Evolutionary conservation across 768 basidiomycete genomes (phyloP).

Genomic region (Hericium coralloides): DNA sequence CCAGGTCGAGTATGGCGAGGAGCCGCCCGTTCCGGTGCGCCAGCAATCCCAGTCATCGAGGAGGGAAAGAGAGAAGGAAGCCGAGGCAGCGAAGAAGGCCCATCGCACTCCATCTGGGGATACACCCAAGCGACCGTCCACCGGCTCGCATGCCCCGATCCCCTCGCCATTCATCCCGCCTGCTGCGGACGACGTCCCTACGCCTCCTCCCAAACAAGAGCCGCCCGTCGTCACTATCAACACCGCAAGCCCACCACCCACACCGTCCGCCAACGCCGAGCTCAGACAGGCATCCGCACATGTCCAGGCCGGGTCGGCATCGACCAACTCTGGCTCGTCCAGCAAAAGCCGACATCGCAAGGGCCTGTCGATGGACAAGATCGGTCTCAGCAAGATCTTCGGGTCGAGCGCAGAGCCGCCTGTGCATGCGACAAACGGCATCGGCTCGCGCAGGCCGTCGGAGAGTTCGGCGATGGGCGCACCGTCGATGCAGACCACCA

Average conservation of each 20-base stretch:
- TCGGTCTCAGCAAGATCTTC: constrained; percentile 72
- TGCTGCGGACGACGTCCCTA: not conserved
- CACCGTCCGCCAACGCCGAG: constrained; percentile 9
- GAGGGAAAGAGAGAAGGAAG: not conserved
- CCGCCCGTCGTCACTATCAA: constrained; percentile 24
- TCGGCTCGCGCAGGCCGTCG: constrained; percentile 32
- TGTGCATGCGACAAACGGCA: constrained; percentile 22
- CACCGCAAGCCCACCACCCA: constrained; percentile 22
- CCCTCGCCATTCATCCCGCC: constrained; percentile 4
- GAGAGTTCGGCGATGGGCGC: constrained; percentile 16
- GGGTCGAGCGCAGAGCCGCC: constrained; percentile 24
- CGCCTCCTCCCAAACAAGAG: constrained; percentile 9
- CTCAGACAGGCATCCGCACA: constrained; percentile 1
- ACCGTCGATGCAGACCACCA: constrained; percentile 18
- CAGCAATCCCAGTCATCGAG: not conserved
- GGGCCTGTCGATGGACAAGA: constrained; percentile 71
- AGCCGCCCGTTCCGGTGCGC: constrained; percentile 7
- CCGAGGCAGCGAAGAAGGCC: not conserved
- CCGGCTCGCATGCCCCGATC: constrained; percentile 5
- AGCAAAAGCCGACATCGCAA: constrained; percentile 47
- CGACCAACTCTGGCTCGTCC: constrained; percentile 26
- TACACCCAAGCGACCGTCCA: constrained; percentile 2
- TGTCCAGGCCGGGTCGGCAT: constrained; percentile 12
- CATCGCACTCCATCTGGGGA: not conserved
- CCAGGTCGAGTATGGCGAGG: constrained; percentile 88